Evolutionary conservation across 2,329 filamentous ascomycete genomes (phyloP).

Genomic region (Grosmannia serpens): DNA sequence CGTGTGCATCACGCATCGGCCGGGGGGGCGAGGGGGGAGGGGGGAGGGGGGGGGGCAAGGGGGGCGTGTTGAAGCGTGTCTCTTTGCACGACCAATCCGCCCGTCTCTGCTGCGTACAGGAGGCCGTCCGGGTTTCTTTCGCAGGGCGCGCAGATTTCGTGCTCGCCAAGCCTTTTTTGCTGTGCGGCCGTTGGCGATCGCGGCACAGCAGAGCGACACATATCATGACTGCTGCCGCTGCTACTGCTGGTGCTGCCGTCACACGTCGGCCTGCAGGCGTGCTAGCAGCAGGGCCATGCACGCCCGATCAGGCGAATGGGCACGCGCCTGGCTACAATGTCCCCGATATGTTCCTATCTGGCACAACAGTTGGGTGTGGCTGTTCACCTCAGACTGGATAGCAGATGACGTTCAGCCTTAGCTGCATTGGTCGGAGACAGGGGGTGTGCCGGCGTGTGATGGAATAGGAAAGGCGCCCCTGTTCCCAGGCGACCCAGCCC

Average conservation of each 20-base stretch:
- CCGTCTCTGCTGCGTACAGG: no score
- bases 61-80: neutral
- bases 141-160: no score
- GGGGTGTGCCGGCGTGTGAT: neutral
- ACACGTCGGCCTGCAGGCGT: no score
- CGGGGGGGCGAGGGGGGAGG: neutral
- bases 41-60: neutral
- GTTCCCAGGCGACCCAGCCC: no score
- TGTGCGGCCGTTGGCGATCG: no score
- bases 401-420: slow-evolving; percentile 5
- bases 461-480: neutral
- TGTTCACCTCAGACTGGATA: neutral
- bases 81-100: neutral
- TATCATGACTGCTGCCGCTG: no score
- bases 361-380: neutral
- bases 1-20: neutral
- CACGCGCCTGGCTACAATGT: neutral
- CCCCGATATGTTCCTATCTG: neutral
- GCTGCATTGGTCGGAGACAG: slow-evolving; percentile 2
- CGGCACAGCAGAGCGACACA: no score
- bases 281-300: neutral
- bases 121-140: no score
- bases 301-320: neutral
- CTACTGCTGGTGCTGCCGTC: no score
- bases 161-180: no score